These are phyloP conservation scores for Solanum hybrid DNA, from an alignment of 305 asterid genomes.

Conservation along the genomic window DNA sequence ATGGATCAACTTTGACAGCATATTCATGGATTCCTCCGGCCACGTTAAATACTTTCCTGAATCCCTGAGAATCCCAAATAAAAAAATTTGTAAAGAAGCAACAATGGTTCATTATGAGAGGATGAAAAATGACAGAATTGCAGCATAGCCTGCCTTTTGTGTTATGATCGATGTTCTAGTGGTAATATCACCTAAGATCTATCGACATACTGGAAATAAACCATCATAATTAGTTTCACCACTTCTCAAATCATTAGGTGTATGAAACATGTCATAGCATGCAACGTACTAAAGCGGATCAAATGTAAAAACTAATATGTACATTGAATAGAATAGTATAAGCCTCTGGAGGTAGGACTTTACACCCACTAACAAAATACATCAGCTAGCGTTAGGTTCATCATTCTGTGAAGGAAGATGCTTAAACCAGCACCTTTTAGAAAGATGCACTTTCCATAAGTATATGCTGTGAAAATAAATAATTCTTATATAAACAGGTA, in stretches of 20 bases:
- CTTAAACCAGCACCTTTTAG: not conserved
- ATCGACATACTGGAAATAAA: not conserved
- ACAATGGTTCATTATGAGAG: not conserved
- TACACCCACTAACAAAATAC: not conserved
- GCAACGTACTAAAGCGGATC: not conserved
- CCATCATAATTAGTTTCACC: not conserved
- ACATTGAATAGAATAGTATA: not conserved
- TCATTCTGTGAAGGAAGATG: not conserved
- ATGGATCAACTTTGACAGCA: slow-evolving; percentile 67
- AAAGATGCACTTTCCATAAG: not conserved
- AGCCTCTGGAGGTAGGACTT: not conserved
- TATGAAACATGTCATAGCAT: not conserved
- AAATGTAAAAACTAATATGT: not conserved
- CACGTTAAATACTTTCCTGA: slow-evolving; percentile 64
- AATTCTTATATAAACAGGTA: not conserved
- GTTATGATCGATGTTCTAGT: not conserved
- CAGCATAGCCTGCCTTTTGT: not conserved
- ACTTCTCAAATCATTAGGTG: not conserved
- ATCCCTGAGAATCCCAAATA: slow-evolving; percentile 47
- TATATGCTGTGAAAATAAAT: not conserved
- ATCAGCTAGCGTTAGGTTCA: not conserved
- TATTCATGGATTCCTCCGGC: slow-evolving; percentile 85
- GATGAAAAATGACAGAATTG: not conserved
- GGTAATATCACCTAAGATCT: not conserved
- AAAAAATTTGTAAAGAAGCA: not conserved